Conservation (phyloP, 139 green algal genomes). For the Yamagishiella unicocca region DNA sequence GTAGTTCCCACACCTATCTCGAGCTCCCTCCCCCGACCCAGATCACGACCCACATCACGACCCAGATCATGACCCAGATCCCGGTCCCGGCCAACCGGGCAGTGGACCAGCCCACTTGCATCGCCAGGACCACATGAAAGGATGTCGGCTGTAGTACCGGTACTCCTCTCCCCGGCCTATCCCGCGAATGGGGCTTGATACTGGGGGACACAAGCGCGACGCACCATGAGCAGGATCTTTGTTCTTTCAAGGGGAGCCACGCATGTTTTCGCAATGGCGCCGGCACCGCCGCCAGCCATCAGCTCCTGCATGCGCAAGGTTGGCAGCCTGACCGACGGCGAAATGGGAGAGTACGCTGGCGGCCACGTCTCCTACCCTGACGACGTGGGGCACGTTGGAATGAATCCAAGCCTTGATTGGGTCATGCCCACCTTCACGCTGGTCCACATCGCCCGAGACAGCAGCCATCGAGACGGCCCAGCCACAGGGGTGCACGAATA, state of each 20-base stretch:
- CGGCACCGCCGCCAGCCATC: constrained; percentile 83
- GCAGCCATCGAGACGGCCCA: no score
- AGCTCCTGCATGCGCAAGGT: constrained; percentile 89
- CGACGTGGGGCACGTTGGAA: constrained; percentile 13
- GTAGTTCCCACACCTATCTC: no score
- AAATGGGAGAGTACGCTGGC: not conserved
- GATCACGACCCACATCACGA: no score
- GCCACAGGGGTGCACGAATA: no score
- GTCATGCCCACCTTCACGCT: not conserved
- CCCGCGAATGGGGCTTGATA: not conserved
- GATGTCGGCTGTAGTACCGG: no score
- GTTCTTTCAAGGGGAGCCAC: constrained; percentile 88
- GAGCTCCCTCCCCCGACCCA: no score
- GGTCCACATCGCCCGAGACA: no score
- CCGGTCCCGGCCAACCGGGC: no score
- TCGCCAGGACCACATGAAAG: no score
- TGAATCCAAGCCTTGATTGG: constrained; percentile 8
- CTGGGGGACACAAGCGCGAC: not conserved
- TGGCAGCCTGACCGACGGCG: no score
- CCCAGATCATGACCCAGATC: no score
- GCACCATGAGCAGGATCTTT: constrained; percentile 92
- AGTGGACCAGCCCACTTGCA: no score
- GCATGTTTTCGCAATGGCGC: constrained; percentile 80
- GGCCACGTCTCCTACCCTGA: not conserved
- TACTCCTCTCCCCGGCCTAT: not conserved